Evolutionary conservation across 1,139 yeast species (phyloP).

Genomic region (Scheffersomyces lignicola): DNA sequence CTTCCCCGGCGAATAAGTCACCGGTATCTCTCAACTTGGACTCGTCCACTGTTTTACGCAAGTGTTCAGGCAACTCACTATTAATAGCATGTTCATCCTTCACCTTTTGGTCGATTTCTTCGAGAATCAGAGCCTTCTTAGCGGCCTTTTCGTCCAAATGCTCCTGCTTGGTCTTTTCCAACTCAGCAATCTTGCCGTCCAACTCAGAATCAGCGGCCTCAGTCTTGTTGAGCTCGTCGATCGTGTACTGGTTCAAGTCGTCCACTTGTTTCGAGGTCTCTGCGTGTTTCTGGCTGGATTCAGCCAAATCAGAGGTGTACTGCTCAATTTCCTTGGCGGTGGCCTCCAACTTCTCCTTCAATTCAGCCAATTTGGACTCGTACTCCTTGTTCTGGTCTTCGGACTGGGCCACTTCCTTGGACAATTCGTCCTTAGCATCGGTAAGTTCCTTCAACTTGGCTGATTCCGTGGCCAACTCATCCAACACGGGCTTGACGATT

Average conservation of each 20-base stretch:
- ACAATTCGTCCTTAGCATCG: conserved; percentile 37
- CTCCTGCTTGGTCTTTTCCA: conserved; percentile 29
- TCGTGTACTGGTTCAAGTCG: conserved; percentile 26
- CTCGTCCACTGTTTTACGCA: conserved; percentile 44
- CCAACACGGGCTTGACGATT: conserved; percentile 40
- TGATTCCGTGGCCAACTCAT: conserved; percentile 40
- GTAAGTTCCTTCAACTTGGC: conserved; percentile 40
- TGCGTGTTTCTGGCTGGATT: conserved; percentile 29
- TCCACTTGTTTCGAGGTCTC: conserved; percentile 34
- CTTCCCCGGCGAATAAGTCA: conserved; percentile 37
- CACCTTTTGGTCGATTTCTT: conserved; percentile 33
- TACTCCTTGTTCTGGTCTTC: conserved; percentile 35
- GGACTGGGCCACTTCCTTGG: conserved; percentile 34
- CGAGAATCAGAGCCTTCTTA: conserved; percentile 35
- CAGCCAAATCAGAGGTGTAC: conserved; percentile 32
- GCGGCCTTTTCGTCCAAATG: conserved; percentile 29
- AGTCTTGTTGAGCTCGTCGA: conserved; percentile 25
- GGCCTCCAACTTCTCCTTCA: conserved; percentile 37
- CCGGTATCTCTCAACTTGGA: conserved; percentile 41
- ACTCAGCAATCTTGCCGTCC: conserved; percentile 32
- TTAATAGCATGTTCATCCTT: conserved; percentile 48
- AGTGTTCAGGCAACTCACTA: conserved; percentile 53
- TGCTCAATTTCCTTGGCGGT: conserved; percentile 40
- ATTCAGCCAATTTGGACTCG: conserved; percentile 33
- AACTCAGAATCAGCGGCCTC: conserved; percentile 27